Evolutionary conservation across 768 basidiomycete species (phyloP).

Genomic region (Rhodotorula graminis): DNA sequence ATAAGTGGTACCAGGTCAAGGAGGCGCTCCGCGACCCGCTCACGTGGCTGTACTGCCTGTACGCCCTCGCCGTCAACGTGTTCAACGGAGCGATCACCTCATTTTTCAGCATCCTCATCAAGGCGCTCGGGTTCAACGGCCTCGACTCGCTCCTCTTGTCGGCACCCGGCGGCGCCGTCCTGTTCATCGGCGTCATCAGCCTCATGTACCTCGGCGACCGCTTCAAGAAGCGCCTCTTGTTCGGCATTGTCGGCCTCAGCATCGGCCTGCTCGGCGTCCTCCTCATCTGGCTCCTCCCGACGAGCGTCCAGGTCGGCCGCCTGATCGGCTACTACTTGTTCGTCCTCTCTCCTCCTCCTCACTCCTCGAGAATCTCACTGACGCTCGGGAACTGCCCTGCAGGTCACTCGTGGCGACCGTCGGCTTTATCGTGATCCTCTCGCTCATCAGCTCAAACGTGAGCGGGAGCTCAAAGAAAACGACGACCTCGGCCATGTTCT

Average conservation of each 20-base stretch:
- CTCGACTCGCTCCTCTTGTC: slow-evolving; percentile 22
- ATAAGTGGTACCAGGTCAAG: slow-evolving; percentile 27
- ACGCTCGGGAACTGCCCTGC: background rate
- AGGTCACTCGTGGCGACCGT: slow-evolving; percentile 9
- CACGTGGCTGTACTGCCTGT: slow-evolving; percentile 32
- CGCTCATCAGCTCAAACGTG: slow-evolving; percentile 36
- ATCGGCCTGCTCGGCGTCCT: slow-evolving; percentile 23
- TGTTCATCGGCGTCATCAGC: slow-evolving; percentile 3
- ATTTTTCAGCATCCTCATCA: slow-evolving; percentile 33
- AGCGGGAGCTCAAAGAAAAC: slow-evolving; percentile 34
- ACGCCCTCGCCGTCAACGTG: slow-evolving; percentile 18
- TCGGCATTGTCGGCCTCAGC: slow-evolving; percentile 7
- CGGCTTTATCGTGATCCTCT: slow-evolving; percentile 30
- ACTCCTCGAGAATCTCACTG: background rate
- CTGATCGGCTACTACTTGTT: slow-evolving; percentile 35
- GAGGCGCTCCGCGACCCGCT: slow-evolving; percentile 31
- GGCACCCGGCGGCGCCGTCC: slow-evolving; percentile 20
- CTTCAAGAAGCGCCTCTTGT: slow-evolving; percentile 4
- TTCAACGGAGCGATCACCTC: slow-evolving; percentile 23
- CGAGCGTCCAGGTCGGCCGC: slow-evolving; percentile 16
- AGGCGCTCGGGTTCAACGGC: slow-evolving; percentile 13
- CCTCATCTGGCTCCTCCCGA: slow-evolving; percentile 26
- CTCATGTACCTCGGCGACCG: slow-evolving; percentile 24
- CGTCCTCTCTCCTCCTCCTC: background rate
- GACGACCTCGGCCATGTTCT: slow-evolving; percentile 27